Evolutionary conservation across 2,329 filamentous ascomycete species (phyloP), one percentile per base, ranked within the genome.

Genomic region (Diaporthe velutina): DNA sequence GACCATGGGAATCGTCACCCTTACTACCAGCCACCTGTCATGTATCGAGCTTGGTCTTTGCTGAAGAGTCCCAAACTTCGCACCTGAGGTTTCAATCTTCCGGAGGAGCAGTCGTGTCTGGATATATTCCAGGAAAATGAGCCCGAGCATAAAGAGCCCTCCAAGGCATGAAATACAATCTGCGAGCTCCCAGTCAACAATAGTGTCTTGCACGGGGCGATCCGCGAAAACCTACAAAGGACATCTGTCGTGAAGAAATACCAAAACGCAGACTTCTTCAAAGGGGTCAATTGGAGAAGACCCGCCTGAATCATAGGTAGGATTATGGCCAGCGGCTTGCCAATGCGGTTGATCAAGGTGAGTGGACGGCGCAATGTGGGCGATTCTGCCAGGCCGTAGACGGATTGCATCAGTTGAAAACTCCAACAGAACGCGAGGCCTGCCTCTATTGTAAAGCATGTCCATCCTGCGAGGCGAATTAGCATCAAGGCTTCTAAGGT

Each of bases 111-210:
- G 28, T 15, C 73, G 61, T 17, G 75, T 74, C 55, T 76, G 73
- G 33, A 76, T 35, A 17, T 66, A 76, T 38, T 76, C 75, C 25
- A 76, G 52, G 7, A 74, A 48, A 17, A 76, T 76, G 25, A 76
- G 68, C 38, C 52, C 50, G 28, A 76, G 48, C 68, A 72, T 73
- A 45, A 70, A 40, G 10, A 73, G 55, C 7, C 60, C 68, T 2
- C 70, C 60, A 3, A 38, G 15, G 22, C 73, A 74, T 19, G 52
- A 74, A 19, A 28, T 4, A 28, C 42, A 52, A 54, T 76, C 74
- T 76, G 25, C 9, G 8, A 4, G 25, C 0, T 35, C 3, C 12
- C 8, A 9, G 19, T 57, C 22, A 71, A 40, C 25, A 64, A 17
- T 13, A 12, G 28, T 2, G 5, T n/a, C 15, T 8, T 9, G 9